A percentile compares a stretch with the other conserved stretches of the same genome.
Conservation (phyloP, 345 rosid genomes). For the Mangifera indica region DNA sequence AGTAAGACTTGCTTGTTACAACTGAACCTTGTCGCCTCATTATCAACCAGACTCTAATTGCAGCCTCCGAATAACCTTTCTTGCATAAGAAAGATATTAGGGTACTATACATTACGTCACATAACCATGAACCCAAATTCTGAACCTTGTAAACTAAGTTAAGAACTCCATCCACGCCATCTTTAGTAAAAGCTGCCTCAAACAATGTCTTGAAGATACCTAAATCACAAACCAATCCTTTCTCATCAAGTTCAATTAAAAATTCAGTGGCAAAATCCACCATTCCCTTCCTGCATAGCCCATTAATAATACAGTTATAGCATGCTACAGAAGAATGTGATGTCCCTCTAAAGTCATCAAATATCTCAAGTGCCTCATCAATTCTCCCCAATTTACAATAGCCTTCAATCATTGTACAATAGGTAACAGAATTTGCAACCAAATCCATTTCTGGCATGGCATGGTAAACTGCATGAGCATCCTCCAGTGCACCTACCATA, state of each 20-base stretch:
- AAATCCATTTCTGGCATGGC: constrained; percentile 58
- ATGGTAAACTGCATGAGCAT: constrained; percentile 57
- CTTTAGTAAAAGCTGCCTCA: constrained; percentile 36
- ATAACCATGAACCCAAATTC: constrained; percentile 31
- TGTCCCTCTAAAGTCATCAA: constrained; percentile 63
- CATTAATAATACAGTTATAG: constrained; percentile 56
- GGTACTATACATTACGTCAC: constrained; percentile 40
- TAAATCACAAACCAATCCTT: constrained; percentile 43
- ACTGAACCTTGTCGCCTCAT: constrained; percentile 44
- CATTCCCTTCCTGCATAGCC: constrained; percentile 63
- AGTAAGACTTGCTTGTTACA: constrained; percentile 42
- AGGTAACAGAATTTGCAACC: constrained; percentile 59
- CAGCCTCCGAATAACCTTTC: constrained; percentile 42
- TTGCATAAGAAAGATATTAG: constrained; percentile 59
- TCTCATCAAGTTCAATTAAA: constrained; percentile 52
- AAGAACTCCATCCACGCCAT: constrained; percentile 49
- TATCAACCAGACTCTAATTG: constrained; percentile 44
- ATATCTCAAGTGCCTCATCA: constrained; percentile 73
- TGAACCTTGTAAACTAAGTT: constrained; percentile 44
- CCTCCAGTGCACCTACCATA: constrained; percentile 72
- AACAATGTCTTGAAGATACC: constrained; percentile 41
- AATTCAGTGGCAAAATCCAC: constrained; percentile 58
- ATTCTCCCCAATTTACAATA: constrained; percentile 58
- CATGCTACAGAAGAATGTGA: constrained; percentile 51
- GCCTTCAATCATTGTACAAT: constrained; percentile 54